Evolutionary conservation across 1,284 basidiomycete genomes (phyloP), one percentile per base, ranked within the genome.

Genomic region (Sporisorium reilianum): DNA sequence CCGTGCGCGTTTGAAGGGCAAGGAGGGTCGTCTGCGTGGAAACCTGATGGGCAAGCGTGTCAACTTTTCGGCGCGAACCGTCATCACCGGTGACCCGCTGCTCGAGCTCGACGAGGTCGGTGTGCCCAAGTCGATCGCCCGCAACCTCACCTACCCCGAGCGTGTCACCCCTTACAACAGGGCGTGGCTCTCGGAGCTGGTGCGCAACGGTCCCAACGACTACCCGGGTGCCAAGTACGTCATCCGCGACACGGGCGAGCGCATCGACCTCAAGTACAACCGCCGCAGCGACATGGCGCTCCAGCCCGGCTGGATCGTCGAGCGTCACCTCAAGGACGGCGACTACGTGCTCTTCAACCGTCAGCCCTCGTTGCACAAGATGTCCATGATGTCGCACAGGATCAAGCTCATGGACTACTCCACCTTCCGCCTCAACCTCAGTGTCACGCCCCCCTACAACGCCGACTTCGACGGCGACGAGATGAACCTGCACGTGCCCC

Each of bases 341-440:
- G 70, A 75, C 84, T 97, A 90, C 81, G 93, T 99, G 36, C 87
- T 99, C 54, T 99, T 99, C 88, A 99, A 99, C 86, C 95, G 97
- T 72, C 97, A 99, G 84, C 97, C 97, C 2, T 93, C 91, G 88
- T 86, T 99, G 86, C 97, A 99, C 87, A 99, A 99, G 87, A 99
- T 99, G 97, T 96, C 93, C 88, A 99, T 99, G 97, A 99, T 99
- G 97, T 94, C 93, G 86, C 97, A 99, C 87, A 90, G 97, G 42
- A 93, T 99, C 53, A 94, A 93, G 84, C 88, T 99, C 63, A 97
- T 99, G 95, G 93, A 94, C 36, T 99, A 98, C 86, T 99, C 97
- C 92, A 94, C 96, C 64, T 98, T 97, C 88, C 95, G 96, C 69
- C 87, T 97, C 74, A 98, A 98, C 85, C 90, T 97, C 73, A 97